These are phyloP conservation scores for Trichoderma hamatum DNA, from an alignment of 2,329 filamentous ascomycete species.

Conservation along the genomic window DNA sequence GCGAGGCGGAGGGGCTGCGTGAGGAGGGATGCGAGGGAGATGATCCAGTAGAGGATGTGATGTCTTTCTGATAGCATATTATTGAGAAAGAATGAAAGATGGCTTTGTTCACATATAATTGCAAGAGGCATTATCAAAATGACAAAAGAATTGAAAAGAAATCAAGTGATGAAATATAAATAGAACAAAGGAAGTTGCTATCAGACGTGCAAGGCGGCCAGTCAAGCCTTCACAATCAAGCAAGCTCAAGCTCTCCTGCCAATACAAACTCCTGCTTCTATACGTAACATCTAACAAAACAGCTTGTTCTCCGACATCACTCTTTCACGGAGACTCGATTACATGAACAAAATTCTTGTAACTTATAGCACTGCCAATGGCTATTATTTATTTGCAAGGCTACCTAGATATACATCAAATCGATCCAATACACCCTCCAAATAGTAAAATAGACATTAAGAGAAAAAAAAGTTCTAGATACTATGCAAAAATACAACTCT, in stretches of 20 bases:
- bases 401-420: conserved; percentile 26
- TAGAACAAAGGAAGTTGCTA: not conserved
- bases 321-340: not conserved
- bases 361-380: not conserved
- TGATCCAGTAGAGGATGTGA: not conserved
- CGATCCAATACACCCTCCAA: conserved; percentile 21
- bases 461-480: conserved; percentile 26
- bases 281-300: too few relatives aligned
- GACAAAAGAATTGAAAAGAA: too few relatives aligned
- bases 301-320: not conserved
- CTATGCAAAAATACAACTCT: conserved; percentile 4
- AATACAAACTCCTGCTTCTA: too few relatives aligned
- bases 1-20: not conserved
- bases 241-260: too few relatives aligned
- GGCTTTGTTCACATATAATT: not conserved
- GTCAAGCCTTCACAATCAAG: too few relatives aligned
- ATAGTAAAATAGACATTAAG: conserved; percentile 37
- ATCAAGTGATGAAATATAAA: too few relatives aligned
- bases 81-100: not conserved
- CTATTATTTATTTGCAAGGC: conserved; percentile 7
- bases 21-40: not conserved
- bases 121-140: too few relatives aligned
- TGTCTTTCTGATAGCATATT: not conserved
- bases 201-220: too few relatives aligned
- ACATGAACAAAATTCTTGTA: not conserved